Conservation (phyloP, 176 grass and related monocot genomes). For the Secale cereale region DNA sequence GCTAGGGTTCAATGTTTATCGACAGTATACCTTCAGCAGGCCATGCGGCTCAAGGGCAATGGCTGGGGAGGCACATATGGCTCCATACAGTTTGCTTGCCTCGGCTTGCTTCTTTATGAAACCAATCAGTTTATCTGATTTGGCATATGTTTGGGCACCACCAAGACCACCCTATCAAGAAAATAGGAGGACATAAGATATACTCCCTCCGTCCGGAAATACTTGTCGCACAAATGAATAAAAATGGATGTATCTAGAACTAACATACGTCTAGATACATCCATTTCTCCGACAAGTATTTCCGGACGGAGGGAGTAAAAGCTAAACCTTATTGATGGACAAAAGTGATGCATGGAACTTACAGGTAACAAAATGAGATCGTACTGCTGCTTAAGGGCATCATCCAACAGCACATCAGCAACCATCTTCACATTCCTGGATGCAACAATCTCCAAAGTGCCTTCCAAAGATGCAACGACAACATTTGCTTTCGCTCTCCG, state of each 20-base stretch:
- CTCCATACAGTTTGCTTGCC: slow-evolving; percentile 60
- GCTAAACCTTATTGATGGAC: not conserved
- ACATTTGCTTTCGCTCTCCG: slow-evolving; percentile 68
- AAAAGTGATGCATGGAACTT: slow-evolving; percentile 29
- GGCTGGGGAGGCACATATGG: slow-evolving; percentile 77
- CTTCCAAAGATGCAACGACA: slow-evolving; percentile 56
- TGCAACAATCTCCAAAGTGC: slow-evolving; percentile 59
- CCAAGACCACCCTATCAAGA: slow-evolving; percentile 59
- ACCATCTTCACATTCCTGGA: slow-evolving; percentile 77
- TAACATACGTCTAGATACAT: too few species aligned
- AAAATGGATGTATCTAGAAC: too few species aligned
- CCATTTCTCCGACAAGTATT: too few species aligned
- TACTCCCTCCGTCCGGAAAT: too few species aligned
- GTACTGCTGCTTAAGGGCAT: slow-evolving; percentile 58
- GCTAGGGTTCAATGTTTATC: not conserved
- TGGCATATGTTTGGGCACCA: slow-evolving; percentile 71
- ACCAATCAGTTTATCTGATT: slow-evolving; percentile 58
- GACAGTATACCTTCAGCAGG: slow-evolving; percentile 53
- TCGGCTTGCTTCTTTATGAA: slow-evolving; percentile 63
- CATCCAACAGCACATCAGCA: slow-evolving; percentile 64
- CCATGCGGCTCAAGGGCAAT: slow-evolving; percentile 70
- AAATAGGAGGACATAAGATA: not conserved
- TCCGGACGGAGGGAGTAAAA: too few species aligned
- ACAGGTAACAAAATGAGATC: slow-evolving; percentile 73
- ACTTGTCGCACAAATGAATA: too few species aligned